phyloP scores from a whole-genome alignment of 2,329 filamentous ascomycete species.

The Fusarium cicatricum region DNA sequence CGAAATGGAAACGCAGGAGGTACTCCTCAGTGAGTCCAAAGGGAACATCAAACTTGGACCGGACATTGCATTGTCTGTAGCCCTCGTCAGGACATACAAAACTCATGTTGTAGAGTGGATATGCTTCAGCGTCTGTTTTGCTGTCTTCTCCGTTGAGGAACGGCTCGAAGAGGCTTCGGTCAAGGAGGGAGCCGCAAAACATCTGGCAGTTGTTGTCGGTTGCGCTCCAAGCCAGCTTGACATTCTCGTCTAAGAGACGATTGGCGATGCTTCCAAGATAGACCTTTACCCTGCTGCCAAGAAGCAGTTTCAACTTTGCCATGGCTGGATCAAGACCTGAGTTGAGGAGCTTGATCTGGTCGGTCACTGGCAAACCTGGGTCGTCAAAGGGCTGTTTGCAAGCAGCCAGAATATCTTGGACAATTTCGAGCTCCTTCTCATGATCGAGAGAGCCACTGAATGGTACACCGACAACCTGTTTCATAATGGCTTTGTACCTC shows the following conservation, averaged over 20 bases:
- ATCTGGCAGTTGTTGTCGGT: conserved; percentile 49
- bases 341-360: conserved; percentile 19
- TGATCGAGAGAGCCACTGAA: conserved; percentile 44
- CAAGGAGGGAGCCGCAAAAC: conserved; percentile 49
- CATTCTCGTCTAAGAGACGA: conserved; percentile 40
- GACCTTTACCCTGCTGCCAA: conserved; percentile 35
- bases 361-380: conserved; percentile 17
- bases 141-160: conserved; percentile 27
- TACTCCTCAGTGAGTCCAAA: conserved; percentile 55
- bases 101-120: conserved; percentile 50
- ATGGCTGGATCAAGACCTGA: conserved; percentile 24
- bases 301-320: conserved; percentile 35
- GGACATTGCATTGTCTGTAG: conserved; percentile 38
- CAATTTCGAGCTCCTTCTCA: conserved; percentile 39
- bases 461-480: conserved; percentile 50
- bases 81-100: conserved; percentile 47
- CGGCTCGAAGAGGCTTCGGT: conserved; percentile 42
- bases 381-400: conserved; percentile 36
- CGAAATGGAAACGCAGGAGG: conserved; percentile 50
- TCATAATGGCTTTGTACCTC: conserved; percentile 50
- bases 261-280: conserved; percentile 45
- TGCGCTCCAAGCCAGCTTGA: conserved; percentile 44
- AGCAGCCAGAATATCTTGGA: conserved; percentile 40
- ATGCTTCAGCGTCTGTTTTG: background rate
- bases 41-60: conserved; percentile 49